These are phyloP conservation scores for Babesia microti DNA, from an alignment of 169 alveolate genomes.

Conservation along the genomic window DNA sequence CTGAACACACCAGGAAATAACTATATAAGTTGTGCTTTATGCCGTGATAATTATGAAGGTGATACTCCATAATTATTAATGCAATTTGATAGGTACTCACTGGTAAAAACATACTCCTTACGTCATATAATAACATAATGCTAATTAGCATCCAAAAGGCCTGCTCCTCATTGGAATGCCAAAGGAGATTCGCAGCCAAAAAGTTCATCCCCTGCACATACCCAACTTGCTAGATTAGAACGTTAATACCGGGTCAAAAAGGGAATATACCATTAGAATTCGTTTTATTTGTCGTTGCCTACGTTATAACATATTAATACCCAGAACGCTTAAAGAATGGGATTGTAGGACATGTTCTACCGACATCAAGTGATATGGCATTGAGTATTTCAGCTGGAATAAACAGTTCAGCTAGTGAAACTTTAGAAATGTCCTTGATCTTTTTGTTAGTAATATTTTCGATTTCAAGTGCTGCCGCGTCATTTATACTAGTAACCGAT, in stretches of 20 bases:
- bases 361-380: slow-evolving; percentile 33
- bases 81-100: neutral
- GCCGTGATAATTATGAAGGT: too few relatives aligned
- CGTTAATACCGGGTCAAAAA: slow-evolving; percentile 16
- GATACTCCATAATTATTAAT: neutral
- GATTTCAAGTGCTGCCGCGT: too few relatives aligned
- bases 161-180: slow-evolving; percentile 71
- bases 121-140: slow-evolving; percentile 58
- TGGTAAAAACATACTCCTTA: slow-evolving; percentile 63
- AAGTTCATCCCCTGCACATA: slow-evolving; percentile 78
- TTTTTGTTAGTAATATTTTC: too few relatives aligned
- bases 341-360: slow-evolving; percentile 43
- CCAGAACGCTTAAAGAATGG: slow-evolving; percentile 32
- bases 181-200: slow-evolving; percentile 65
- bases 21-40: slow-evolving; percentile 5
- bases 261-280: slow-evolving; percentile 38
- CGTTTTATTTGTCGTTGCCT: slow-evolving; percentile 23
- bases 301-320: neutral
- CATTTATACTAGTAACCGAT: too few relatives aligned
- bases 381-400: too few relatives aligned
- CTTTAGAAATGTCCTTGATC: too few relatives aligned
- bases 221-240: slow-evolving; percentile 43
- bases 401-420: too few relatives aligned
- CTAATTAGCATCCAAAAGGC: slow-evolving; percentile 59
- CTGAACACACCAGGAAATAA: slow-evolving; percentile 43